phyloP scores from a whole-genome alignment of 345 rosid species.

The Erucastrum elatum region DNA sequence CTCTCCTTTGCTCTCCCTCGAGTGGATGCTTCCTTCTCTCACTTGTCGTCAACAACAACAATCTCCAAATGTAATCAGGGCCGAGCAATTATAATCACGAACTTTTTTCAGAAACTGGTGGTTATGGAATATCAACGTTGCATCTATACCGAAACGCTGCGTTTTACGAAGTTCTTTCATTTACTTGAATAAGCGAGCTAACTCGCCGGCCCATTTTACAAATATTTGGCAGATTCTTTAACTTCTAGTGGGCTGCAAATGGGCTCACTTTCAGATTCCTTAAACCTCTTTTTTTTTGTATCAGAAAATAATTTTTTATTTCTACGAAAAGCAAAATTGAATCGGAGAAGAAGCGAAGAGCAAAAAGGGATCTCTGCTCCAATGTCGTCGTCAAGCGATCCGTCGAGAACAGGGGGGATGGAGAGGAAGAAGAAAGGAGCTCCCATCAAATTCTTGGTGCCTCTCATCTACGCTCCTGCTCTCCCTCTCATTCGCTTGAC shows the following conservation, averaged over 20 bases:
- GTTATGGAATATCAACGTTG: slow-evolving; percentile 26
- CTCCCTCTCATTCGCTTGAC: slow-evolving; percentile 87
- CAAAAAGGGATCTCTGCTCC: not conserved
- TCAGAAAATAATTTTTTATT: no score
- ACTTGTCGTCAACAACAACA: slow-evolving; percentile 1
- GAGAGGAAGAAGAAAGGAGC: slow-evolving; percentile 60
- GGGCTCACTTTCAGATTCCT: not conserved
- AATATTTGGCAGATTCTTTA: not conserved
- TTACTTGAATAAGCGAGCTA: no score
- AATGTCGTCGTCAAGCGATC: slow-evolving; percentile 36
- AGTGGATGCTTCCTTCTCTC: slow-evolving; percentile 31
- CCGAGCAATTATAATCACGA: slow-evolving; percentile 38
- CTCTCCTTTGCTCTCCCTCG: not conserved
- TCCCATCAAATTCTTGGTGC: slow-evolving; percentile 75
- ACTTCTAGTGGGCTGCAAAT: not conserved
- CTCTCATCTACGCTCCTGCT: slow-evolving; percentile 83
- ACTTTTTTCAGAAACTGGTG: slow-evolving; percentile 27
- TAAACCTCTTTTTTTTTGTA: not conserved
- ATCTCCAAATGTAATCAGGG: slow-evolving; percentile 23
- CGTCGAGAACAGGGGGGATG: slow-evolving; percentile 20
- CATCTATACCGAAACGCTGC: slow-evolving; percentile 22
- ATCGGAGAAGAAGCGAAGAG: not conserved
- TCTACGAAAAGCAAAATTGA: no score
- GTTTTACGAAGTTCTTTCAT: not conserved
- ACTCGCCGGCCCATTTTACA: no score